Conservation (phyloP, 2,329 filamentous ascomycete species). For the Coniella lustricola region DNA sequence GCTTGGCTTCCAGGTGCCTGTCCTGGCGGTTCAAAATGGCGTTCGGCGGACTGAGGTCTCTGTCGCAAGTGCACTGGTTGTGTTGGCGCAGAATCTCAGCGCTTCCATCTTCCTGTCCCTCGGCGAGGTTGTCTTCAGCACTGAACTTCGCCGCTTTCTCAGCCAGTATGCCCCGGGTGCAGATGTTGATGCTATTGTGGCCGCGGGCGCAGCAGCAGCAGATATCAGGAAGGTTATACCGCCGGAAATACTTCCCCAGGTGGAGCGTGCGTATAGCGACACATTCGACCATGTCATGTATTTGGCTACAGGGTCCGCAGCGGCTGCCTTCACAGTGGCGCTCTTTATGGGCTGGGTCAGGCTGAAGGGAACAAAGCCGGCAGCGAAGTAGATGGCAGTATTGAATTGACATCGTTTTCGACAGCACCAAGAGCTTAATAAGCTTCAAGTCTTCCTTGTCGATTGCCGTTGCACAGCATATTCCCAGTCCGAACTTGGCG, state of each 20-base stretch:
- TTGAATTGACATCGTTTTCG: too few species aligned
- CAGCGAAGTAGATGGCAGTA: too few species aligned
- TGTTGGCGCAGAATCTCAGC: slow-evolving; percentile 1
- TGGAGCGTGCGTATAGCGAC: background rate
- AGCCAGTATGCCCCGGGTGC: background rate
- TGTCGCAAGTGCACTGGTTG: background rate
- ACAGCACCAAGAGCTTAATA: too few species aligned
- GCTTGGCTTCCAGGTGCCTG: background rate
- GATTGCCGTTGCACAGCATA: too few species aligned
- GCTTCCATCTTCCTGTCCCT: slow-evolving; percentile 1
- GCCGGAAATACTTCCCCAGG: background rate
- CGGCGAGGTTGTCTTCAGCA: background rate
- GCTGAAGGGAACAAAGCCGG: background rate
- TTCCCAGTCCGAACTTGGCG: too few species aligned
- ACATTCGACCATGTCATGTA: slow-evolving; percentile 3
- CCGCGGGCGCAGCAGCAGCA: background rate
- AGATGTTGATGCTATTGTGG: background rate
- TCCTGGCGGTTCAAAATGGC: background rate
- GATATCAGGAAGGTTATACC: background rate
- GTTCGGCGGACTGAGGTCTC: background rate
- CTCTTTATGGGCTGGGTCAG: background rate
- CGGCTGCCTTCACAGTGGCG: background rate
- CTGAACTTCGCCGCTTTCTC: background rate
- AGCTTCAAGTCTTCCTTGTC: too few species aligned
- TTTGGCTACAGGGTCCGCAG: background rate